Conservation (phyloP, 2,329 filamentous ascomycete genomes). For the Aspergillus texensis region DNA sequence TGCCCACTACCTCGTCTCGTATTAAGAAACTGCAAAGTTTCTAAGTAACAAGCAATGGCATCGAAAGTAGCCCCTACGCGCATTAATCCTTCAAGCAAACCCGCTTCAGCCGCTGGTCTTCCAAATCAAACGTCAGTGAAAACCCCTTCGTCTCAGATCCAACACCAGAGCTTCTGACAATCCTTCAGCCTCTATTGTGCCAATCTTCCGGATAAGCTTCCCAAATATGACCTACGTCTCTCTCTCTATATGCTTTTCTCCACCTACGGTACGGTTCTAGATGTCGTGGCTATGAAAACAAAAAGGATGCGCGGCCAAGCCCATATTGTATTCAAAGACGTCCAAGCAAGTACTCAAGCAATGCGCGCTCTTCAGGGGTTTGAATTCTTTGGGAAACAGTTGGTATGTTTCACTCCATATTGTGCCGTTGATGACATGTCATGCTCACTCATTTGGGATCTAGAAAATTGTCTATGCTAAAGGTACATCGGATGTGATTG, state of each 20-base stretch:
- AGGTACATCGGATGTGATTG: conserved; percentile 81
- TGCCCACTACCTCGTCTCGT: neutral
- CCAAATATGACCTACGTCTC: conserved; percentile 82
- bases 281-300: conserved; percentile 87
- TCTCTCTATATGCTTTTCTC: conserved; percentile 92
- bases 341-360: conserved; percentile 89
- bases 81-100: conserved; percentile 41
- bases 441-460: conserved; percentile 7
- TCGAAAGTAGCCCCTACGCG: conserved; percentile 45
- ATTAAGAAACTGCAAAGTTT: neutral
- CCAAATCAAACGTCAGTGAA: conserved; percentile 74
- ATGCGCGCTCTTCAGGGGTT: conserved; percentile 87
- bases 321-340: conserved; percentile 86
- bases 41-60: conserved; percentile 32
- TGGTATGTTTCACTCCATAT: conserved; percentile 63
- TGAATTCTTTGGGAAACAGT: conserved; percentile 78
- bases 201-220: conserved; percentile 87
- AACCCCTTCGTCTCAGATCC: conserved; percentile 7
- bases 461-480: conserved; percentile 92
- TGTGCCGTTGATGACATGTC: neutral
- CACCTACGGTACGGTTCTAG: conserved; percentile 88
- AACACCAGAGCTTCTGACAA: conserved; percentile 22
- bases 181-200: conserved; percentile 76
- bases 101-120: conserved; percentile 51
- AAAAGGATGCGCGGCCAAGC: conserved; percentile 94